Evolutionary conservation across 345 rosid genomes (phyloP), one percentile per base, ranked within the genome.

Genomic region (Populus alba): DNA sequence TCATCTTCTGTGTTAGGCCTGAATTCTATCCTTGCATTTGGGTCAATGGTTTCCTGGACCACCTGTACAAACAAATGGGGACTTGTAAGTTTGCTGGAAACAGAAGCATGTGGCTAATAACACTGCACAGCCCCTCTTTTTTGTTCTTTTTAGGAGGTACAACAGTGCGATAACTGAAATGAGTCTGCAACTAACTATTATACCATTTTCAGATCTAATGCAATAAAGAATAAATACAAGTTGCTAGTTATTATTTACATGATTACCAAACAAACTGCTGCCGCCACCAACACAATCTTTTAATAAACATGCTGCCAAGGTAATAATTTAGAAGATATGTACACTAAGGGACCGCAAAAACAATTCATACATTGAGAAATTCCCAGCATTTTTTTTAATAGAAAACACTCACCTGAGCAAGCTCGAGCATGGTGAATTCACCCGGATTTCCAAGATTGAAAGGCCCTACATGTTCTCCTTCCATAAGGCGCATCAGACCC

Each of bases 401-500:
- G 77, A 41, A 61, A 67, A 17, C 29, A 38, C 71, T 12, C 18
- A 94, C 98, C 97, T 94, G 78, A 17, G 99, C 99, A 4, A 96
- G 98, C 80, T 94, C 98, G 74, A 96, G 94, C 99, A 96, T 94
- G 81, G 99, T 95, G 86, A 95, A 95, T 91, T 96, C 98, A 67
- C 99, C 99, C 0, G 99, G 99, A 83, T 95, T 95, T 51, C 98
- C 99, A 66, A 92, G 95, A 83, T 96, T 96, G 82, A 96, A 96
- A 62, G 98, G 99, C 4, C 98, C 99, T 8, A 94, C 97, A 31
- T 94, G 97, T 63, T 96, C 95, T 15, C 99, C 94, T 88, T 96
- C 99, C 99, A 96, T 94, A 74, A 96, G 80, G 38, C 98, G 92
- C 87, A 94, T 89, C 71, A 94, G 86, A 76, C 99, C 98, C 83